Evolutionary conservation across 768 basidiomycete species (phyloP), one percentile per base, ranked within the genome.

Genomic region (Russula griseocarnosa): DNA sequence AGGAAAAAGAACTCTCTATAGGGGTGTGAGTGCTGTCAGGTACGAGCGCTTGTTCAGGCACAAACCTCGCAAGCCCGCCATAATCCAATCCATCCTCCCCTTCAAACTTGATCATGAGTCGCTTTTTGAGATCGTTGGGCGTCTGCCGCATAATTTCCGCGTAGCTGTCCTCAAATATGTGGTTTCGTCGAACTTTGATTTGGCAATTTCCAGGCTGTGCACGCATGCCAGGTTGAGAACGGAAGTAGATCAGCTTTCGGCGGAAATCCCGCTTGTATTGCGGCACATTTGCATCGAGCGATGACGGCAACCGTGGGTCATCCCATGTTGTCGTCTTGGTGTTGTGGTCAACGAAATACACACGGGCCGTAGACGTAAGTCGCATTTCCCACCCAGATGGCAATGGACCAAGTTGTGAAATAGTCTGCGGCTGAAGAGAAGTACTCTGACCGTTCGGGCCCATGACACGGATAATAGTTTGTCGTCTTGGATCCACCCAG

Each of bases 271-370:
- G 94, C 82, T 99, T 98, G 83, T 98, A 98, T 77, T 99, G 97
- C 20, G 97, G 97, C 1, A 98, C 96, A 70, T 97, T 98, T 51
- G 93, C 83, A 74, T 98, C 97, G 65, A 98, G 80, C 47, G 94
- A 92, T 13, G 95, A 97, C 13, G 97, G 97, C 69, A 93, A 76
- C 58, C 97, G 92, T 22, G 96, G 96, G 74, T 99, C 97, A 74
- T 99, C 97, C 97, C 97, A 99, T 1, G 97, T 99, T 34, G 97
- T 99, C 36, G 97, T 99, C 84, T 98, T 98, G 60, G 97, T 98
- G 78, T 98, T 98, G 79, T 99, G 97, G 75, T 99, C 97, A 58
- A 99, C 97, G 73, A 99, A 99, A 80, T 99, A 99, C 8, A 99
- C 97, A 54, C 97, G 88, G 1, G 97, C 96, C 1, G 97, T 98